Evolutionary conservation across 1,284 basidiomycete species (phyloP), one percentile per base, ranked within the genome.

Genomic region (Naganishia sp.): DNA sequence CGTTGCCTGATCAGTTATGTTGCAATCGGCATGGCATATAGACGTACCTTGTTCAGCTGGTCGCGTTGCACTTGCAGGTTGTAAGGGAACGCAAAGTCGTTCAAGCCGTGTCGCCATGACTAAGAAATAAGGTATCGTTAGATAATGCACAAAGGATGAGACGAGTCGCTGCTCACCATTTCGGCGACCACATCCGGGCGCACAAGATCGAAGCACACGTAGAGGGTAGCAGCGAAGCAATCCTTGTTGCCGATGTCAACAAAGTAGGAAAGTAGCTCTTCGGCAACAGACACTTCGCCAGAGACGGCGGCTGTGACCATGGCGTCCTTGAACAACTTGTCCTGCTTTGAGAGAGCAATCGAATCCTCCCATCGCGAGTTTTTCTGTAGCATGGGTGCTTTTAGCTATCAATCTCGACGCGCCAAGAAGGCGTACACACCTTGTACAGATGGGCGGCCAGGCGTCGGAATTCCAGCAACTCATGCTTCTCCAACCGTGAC

Each of bases 211-310:
- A 94, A 99, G 82, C 92, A 95, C 46, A 90, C 85, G 74, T 87
- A 97, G 45, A 97, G 85, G 72, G 90, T 84, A 1, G 92, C 93
- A 0, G 93, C 89, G 79, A 96, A 98, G 79, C 92, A 95, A 79
- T 99, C 96, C 82, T 94, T 95, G 85, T 95, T 96, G 46, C 96
- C 96, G 70, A 99, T 96, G 77, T 93, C 90, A 70, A 97, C 92
- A 76, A 94, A 94, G 82, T 94, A 99, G 10, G 87, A 88, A 23
- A 97, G 83, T 18, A 99, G 83, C 67, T 98, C 96, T 79, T 99
- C 94, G 2, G 92, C 90, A 42, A 98, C 90, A 65, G 94, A 90
- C 7, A 85, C 87, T 31, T 85, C 87, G 45, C 76, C 83, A 7
- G 92, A 94, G n/a, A 85, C 83, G 0, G 94, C 88, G 1, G 94